Conservation (phyloP, 345 rosid species). For the Passiflora organensis region DNA sequence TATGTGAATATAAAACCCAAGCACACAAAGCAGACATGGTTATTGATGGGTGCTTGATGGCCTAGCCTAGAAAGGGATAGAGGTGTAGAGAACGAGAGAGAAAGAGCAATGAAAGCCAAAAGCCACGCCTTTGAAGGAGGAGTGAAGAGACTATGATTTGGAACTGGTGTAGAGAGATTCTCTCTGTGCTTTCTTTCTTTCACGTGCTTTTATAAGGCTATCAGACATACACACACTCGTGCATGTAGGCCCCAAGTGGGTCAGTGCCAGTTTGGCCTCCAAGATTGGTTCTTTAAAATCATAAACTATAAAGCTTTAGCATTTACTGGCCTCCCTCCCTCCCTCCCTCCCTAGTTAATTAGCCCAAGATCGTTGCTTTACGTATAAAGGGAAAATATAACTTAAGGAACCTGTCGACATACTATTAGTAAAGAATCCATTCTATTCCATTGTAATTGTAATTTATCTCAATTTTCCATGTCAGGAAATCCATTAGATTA, state of each 20-base stretch:
- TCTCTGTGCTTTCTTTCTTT: not conserved
- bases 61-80: constrained; percentile 4
- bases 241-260: constrained; percentile 23
- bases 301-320: too few relatives aligned
- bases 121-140: constrained; percentile 40
- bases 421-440: too few relatives aligned
- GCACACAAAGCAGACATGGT: constrained; percentile 33
- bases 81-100: constrained; percentile 16
- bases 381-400: too few relatives aligned
- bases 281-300: too few relatives aligned
- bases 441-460: too few relatives aligned
- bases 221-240: constrained; percentile 5
- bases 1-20: constrained; percentile 9
- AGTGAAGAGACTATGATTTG: constrained; percentile 1
- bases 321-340: too few relatives aligned
- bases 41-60: constrained; percentile 35
- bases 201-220: constrained; percentile 31
- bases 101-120: constrained; percentile 48
- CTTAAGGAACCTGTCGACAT: too few relatives aligned
- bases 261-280: constrained; percentile 14
- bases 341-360: too few relatives aligned
- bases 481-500: too few relatives aligned
- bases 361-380: too few relatives aligned
- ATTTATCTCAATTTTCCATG: too few relatives aligned
- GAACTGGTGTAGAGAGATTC: constrained; percentile 9